Conservation (phyloP, 768 basidiomycete genomes). For the Agaricus subrufescens region DNA sequence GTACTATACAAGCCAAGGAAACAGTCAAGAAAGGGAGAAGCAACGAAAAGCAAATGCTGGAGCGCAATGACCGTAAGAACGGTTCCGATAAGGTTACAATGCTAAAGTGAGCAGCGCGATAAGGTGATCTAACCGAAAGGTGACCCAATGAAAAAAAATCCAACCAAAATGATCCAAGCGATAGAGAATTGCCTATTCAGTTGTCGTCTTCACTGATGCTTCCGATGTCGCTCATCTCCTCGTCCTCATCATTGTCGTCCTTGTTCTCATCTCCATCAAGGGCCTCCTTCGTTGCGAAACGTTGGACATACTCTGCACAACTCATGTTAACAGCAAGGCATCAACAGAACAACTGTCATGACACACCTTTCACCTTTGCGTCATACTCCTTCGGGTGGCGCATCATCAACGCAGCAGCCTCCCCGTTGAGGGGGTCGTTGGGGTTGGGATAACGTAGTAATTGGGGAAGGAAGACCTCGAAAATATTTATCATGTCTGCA, state of each 20-base stretch:
- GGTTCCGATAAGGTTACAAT: conserved; percentile 6
- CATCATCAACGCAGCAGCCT: conserved; percentile 96
- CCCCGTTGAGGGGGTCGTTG: conserved; percentile 95
- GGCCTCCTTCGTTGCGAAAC: conserved; percentile 88
- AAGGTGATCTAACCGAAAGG: conserved; percentile 2
- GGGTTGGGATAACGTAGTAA: conserved; percentile 97
- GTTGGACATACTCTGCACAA: conserved; percentile 85
- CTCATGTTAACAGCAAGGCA: not conserved
- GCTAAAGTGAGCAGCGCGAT: conserved; percentile 4
- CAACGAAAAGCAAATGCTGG: conserved; percentile 5
- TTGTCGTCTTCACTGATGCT: conserved; percentile 71
- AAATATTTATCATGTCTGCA: conserved; percentile 99
- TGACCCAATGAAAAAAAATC: conserved; percentile 6
- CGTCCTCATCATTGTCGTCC: conserved; percentile 69
- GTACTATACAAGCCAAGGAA: conserved; percentile 17
- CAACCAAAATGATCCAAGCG: not conserved
- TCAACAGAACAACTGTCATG: not conserved
- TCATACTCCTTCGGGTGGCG: conserved; percentile 97
- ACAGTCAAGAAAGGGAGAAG: conserved; percentile 7
- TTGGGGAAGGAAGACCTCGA: conserved; percentile 97
- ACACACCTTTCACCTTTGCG: conserved; percentile 82
- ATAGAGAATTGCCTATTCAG: conserved; percentile 17
- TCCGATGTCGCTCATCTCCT: conserved; percentile 84
- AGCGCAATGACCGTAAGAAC: not conserved
- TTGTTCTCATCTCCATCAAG: conserved; percentile 70